These are phyloP conservation scores for Chytriomyces sp. DNA, from an alignment of 192 early-diverging fungal genomes.

Conservation along the genomic window DNA sequence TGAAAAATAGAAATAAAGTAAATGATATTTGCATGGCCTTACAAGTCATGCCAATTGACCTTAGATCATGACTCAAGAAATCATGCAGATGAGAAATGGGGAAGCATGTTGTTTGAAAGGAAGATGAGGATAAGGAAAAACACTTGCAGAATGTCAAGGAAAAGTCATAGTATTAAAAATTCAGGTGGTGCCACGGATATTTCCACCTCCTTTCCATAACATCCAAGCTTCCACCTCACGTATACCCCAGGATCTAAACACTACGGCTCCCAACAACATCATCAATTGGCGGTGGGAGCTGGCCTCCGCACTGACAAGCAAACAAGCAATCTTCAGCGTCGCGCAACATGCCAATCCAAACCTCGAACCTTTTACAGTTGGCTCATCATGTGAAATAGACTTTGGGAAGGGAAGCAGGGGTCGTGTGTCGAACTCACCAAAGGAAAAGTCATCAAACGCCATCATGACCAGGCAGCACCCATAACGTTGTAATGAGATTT, in stretches of 20 bases:
- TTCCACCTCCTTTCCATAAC: no score
- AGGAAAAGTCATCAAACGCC: no score
- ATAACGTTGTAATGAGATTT: neutral
- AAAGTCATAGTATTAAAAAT: no score
- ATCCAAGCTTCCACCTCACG: no score
- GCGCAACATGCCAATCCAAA: no score
- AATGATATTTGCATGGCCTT: conserved; percentile 25
- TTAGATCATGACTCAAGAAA: conserved; percentile 17
- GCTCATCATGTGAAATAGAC: conserved; percentile 12
- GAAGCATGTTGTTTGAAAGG: neutral
- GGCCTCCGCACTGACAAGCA: no score
- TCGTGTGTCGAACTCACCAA: neutral
- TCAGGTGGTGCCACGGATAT: no score
- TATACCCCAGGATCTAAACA: no score
- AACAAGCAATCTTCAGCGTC: no score
- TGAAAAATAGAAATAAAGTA: neutral
- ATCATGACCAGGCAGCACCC: neutral
- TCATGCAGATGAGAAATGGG: conserved; percentile 13
- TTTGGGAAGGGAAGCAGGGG: neutral
- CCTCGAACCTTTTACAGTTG: conserved; percentile 24
- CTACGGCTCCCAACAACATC: no score
- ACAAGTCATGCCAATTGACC: conserved; percentile 10
- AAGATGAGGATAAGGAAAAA: neutral
- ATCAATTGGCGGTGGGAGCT: no score
- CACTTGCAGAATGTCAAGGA: neutral